Evolutionary conservation across 257 asterid species (phyloP).

Genomic region (Ligustrum vulgare): DNA sequence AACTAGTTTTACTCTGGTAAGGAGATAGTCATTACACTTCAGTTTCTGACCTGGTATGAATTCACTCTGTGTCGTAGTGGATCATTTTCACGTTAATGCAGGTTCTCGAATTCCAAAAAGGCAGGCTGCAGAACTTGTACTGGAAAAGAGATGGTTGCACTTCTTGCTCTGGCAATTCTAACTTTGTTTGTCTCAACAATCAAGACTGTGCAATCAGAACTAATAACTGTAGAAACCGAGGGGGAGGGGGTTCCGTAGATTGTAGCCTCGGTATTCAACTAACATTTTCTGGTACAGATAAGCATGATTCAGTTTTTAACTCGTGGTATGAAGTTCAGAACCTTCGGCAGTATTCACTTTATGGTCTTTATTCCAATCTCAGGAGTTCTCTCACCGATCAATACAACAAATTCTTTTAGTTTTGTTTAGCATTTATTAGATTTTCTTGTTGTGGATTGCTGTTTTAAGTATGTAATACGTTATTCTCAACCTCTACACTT

Average conservation of each 20-base stretch:
- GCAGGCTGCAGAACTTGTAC: slow-evolving; percentile 85
- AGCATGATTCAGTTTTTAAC: slow-evolving; percentile 76
- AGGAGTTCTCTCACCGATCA: slow-evolving; percentile 75
- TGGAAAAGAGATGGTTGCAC: slow-evolving; percentile 94
- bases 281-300: slow-evolving; percentile 92
- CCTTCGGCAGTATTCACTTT: slow-evolving; percentile 93
- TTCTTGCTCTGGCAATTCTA: slow-evolving; percentile 60
- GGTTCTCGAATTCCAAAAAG: slow-evolving; percentile 90
- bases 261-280: slow-evolving; percentile 93
- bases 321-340: slow-evolving; percentile 95
- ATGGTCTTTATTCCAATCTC: slow-evolving; percentile 74
- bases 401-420: slow-evolving; percentile 61
- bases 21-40: slow-evolving; percentile 21
- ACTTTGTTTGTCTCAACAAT: slow-evolving; percentile 72
- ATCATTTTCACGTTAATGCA: slow-evolving; percentile 23
- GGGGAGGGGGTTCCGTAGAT: slow-evolving; percentile 66
- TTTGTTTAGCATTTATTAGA: slow-evolving; percentile 15
- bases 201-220: slow-evolving; percentile 91
- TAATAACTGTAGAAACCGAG: slow-evolving; percentile 62
- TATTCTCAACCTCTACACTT: slow-evolving; percentile 11
- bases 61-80: background rate
- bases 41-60: background rate
- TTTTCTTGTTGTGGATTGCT: slow-evolving; percentile 23
- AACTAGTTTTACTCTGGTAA: slow-evolving; percentile 94
- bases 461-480: slow-evolving; percentile 7